Evolutionary conservation across 2,329 filamentous ascomycete genomes (phyloP).

Genomic region (Pestalotiopsis sp.): DNA sequence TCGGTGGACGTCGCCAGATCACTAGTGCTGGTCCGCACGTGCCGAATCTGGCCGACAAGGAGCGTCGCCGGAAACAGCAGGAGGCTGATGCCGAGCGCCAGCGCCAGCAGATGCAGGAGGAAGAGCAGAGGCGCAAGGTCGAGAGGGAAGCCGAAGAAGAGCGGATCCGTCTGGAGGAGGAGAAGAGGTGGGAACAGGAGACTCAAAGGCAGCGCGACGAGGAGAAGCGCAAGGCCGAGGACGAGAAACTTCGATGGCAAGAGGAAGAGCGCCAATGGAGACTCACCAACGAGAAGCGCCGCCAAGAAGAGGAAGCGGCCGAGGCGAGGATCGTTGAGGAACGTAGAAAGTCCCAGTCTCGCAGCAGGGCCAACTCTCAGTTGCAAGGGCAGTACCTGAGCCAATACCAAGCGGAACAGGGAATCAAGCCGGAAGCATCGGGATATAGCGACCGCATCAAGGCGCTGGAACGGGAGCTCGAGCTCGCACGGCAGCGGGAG

Average conservation of each 20-base stretch:
- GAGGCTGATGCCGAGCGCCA: conserved; percentile 63
- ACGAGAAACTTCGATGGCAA: conserved; percentile 75
- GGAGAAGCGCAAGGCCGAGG: conserved; percentile 64
- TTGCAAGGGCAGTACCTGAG: conserved; percentile 84
- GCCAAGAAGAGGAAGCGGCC: conserved; percentile 73
- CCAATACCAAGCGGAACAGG: conserved; percentile 79
- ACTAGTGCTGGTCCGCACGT: conserved; percentile 80
- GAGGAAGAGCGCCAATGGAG: conserved; percentile 79
- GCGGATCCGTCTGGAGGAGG: conserved; percentile 63
- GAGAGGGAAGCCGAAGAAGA: conserved; percentile 63
- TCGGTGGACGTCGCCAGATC: conserved; percentile 90
- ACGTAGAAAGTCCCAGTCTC: conserved; percentile 59
- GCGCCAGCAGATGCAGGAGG: conserved; percentile 56
- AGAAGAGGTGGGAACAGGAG: conserved; percentile 69
- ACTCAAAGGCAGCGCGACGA: conserved; percentile 61
- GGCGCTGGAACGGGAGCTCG: conserved; percentile 76
- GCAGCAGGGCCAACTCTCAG: conserved; percentile 60
- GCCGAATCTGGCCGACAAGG: conserved; percentile 82
- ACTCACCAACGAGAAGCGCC: conserved; percentile 72
- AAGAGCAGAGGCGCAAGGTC: conserved; percentile 48
- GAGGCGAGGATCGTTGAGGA: conserved; percentile 70
- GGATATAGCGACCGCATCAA: conserved; percentile 70
- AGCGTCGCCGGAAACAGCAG: conserved; percentile 63
- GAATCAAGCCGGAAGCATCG: conserved; percentile 39
- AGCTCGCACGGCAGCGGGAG: conserved; percentile 65